These are phyloP conservation scores for Sordariomycetes sp. DNA, from an alignment of 2,329 filamentous ascomycete species.

Conservation along the genomic window DNA sequence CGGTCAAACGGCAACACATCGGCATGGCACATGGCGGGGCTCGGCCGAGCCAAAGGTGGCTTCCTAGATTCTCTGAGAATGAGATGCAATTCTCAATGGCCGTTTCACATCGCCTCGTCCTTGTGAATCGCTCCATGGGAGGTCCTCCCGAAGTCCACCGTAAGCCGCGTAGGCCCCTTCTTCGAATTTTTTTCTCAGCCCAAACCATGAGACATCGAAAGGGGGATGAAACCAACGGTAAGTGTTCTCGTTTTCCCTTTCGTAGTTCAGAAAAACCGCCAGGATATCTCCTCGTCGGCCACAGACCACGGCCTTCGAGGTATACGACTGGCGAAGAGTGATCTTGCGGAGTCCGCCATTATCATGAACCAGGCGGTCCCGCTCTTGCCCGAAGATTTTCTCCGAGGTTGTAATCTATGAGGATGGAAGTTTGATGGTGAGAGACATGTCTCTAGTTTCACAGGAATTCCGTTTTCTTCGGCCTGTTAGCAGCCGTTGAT, in stretches of 20 bases:
- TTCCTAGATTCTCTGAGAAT: conserved; percentile 1
- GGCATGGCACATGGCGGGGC: neutral
- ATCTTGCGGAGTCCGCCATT: conserved; percentile 31
- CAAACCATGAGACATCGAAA: neutral
- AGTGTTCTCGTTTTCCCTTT: neutral
- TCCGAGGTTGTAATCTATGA: conserved; percentile 51
- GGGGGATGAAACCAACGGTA: neutral
- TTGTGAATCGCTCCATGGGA: conserved; percentile 68
- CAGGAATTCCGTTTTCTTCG: too few species aligned
- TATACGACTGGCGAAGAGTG: conserved; percentile 89
- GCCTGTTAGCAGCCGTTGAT: too few species aligned
- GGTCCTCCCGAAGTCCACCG: conserved; percentile 55
- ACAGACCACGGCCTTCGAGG: conserved; percentile 67
- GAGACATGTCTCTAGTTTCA: conserved; percentile 41
- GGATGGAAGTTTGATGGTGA: conserved; percentile 76
- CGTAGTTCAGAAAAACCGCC: conserved; percentile 39
- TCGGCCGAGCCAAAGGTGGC: neutral
- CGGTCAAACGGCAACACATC: conserved; percentile 1
- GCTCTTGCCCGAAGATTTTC: conserved; percentile 75
- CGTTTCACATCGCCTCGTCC: conserved; percentile 50
- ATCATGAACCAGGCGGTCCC: conserved; percentile 32
- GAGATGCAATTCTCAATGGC: conserved; percentile 47
- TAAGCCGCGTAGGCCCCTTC: neutral
- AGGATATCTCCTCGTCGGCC: conserved; percentile 84
- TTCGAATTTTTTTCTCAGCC: neutral